These are phyloP conservation scores for Aspergillus ostianus DNA, from an alignment of 495 filamentous ascomycete genomes.

Conservation along the genomic window DNA sequence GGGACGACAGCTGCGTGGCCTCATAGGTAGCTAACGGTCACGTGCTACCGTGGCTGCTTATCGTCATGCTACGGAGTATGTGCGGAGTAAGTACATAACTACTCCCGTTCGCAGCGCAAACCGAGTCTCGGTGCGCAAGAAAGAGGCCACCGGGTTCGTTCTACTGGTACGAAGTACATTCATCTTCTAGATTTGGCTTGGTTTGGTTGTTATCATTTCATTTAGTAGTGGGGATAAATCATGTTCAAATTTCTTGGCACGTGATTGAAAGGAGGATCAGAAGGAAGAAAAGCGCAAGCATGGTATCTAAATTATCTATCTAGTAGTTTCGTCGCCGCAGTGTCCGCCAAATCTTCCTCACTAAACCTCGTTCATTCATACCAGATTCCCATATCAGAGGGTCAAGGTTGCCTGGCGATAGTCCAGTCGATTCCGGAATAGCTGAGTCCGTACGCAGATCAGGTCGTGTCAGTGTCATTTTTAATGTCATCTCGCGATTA, in stretches of 20 bases:
- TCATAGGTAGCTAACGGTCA: constrained; percentile 32
- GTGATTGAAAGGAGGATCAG: too few relatives aligned
- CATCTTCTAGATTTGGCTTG: not conserved
- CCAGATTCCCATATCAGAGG: constrained; percentile 44
- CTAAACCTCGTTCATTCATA: constrained; percentile 40
- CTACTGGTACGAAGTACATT: not conserved
- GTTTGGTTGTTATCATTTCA: too few relatives aligned
- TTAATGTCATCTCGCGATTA: constrained; percentile 84
- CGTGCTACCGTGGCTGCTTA: constrained; percentile 23
- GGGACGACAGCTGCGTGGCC: constrained; percentile 31
- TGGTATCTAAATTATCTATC: constrained; percentile 8
- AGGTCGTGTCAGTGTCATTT: constrained; percentile 89
- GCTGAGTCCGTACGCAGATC: constrained; percentile 72
- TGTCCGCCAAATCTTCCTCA: constrained; percentile 58
- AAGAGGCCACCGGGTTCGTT: too few relatives aligned
- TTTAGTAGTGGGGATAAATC: too few relatives aligned
- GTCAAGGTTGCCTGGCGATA: constrained; percentile 47
- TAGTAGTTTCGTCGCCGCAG: constrained; percentile 34
- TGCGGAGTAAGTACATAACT: too few relatives aligned
- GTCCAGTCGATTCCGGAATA: constrained; percentile 51
- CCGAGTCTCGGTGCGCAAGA: too few relatives aligned
- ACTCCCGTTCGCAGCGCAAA: not conserved
- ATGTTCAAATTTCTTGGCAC: too few relatives aligned
- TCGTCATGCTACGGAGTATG: too few relatives aligned
- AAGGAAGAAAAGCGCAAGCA: too few relatives aligned